Evolutionary conservation across 768 basidiomycete species (phyloP).

Genomic region (Auricularia sp.): DNA sequence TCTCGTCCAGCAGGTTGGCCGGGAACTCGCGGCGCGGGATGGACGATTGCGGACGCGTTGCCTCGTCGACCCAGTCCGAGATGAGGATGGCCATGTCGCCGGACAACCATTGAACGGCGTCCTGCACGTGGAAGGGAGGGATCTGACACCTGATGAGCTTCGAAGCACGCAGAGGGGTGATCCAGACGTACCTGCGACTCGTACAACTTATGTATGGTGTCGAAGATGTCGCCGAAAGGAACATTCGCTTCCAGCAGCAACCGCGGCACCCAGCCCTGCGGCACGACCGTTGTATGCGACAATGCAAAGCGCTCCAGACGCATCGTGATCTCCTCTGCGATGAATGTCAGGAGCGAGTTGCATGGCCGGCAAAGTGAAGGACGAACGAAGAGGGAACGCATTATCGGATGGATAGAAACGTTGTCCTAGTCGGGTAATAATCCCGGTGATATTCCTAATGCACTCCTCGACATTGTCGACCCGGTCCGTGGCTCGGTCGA

Average conservation of each 20-base stretch:
- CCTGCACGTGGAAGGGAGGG: constrained; percentile 74
- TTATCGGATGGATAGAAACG: constrained; percentile 86
- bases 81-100: constrained; percentile 75
- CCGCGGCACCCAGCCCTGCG: constrained; percentile 74
- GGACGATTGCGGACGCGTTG: constrained; percentile 60
- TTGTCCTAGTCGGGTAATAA: constrained; percentile 63
- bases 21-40: constrained; percentile 59
- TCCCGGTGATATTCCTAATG: constrained; percentile 54
- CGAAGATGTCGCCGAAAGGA: constrained; percentile 74
- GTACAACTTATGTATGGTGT: constrained; percentile 75
- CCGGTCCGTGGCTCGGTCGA: constrained; percentile 55
- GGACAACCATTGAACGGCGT: constrained; percentile 69
- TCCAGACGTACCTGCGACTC: constrained; percentile 60
- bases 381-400: constrained; percentile 79
- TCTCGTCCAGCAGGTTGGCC: constrained; percentile 61
- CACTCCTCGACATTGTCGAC: constrained; percentile 31
- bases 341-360: too few relatives aligned
- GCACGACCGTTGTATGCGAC: constrained; percentile 44
- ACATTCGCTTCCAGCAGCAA: constrained; percentile 74
- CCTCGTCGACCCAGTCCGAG: constrained; percentile 70
- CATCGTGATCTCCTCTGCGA: constrained; percentile 60
- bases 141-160: constrained; percentile 32
- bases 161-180: not conserved
- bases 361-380: not conserved
- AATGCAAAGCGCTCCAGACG: constrained; percentile 68